A percentile compares a stretch with the other conserved stretches of the same genome.
These are phyloP conservation scores for Saturnispora besseyi DNA, from an alignment of 805 yeast species.

Conservation along the genomic window DNA sequence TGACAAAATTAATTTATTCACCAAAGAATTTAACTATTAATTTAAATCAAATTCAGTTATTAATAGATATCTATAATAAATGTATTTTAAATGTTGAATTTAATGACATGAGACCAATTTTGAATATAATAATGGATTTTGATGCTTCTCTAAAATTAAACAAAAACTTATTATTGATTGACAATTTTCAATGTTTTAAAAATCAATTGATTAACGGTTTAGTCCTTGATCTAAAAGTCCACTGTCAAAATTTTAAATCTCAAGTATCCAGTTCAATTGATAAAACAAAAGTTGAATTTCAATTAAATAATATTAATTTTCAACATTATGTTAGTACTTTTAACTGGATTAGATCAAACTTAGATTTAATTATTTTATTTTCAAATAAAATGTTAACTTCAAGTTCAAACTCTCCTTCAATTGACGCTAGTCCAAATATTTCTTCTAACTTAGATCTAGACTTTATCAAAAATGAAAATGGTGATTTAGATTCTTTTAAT, in stretches of 20 bases:
- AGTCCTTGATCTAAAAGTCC: slow-evolving; percentile 7
- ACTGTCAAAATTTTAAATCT: slow-evolving; percentile 4
- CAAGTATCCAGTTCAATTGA: not conserved
- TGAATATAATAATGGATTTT: slow-evolving; percentile 12
- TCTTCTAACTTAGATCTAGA: not conserved
- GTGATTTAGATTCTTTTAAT: not conserved
- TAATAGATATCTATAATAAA: slow-evolving; percentile 8
- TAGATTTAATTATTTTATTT: slow-evolving; percentile 7
- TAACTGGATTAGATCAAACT: slow-evolving; percentile 8
- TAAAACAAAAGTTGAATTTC: not conserved
- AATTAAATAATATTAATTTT: slow-evolving; percentile 1
- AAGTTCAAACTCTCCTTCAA: not conserved
- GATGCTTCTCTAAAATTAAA: slow-evolving; percentile 9
- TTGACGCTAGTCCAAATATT: slow-evolving; percentile 3
- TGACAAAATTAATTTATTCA: slow-evolving; percentile 12
- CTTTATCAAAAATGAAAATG: not conserved
- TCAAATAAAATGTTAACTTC: slow-evolving; percentile 5
- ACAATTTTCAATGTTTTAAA: slow-evolving; percentile 5
- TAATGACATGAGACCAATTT: slow-evolving; percentile 13
- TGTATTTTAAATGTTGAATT: slow-evolving; percentile 10
- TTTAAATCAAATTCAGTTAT: slow-evolving; percentile 4
- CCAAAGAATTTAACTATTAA: slow-evolving; percentile 7
- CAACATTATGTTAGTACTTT: not conserved
- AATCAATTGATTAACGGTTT: slow-evolving; percentile 9
- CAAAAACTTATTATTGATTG: slow-evolving; percentile 1